A percentile compares a stretch with the other conserved stretches of the same genome.
These are phyloP conservation scores for Leishmania tropica DNA, from an alignment of 208 protist genomes.

Conservation along the genomic window DNA sequence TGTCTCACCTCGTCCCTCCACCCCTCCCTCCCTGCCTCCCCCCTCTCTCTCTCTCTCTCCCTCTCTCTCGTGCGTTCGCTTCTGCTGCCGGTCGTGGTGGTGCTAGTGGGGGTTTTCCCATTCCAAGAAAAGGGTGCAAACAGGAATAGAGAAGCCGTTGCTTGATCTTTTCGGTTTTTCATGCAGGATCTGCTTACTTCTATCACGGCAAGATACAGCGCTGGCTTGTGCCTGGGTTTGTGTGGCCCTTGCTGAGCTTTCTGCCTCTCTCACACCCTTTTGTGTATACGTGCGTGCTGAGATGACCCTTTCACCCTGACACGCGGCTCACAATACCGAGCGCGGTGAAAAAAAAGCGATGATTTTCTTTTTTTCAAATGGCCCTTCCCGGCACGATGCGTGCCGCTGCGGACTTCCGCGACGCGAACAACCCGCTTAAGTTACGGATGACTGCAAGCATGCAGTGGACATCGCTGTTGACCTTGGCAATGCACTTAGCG, in stretches of 20 bases:
- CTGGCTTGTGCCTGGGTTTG: not conserved
- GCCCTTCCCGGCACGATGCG: not conserved
- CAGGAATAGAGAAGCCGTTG: not conserved
- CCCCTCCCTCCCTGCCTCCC: no score
- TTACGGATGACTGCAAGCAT: slow-evolving; percentile 60
- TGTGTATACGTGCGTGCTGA: not conserved
- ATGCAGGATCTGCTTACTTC: not conserved
- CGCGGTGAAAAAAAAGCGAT: not conserved
- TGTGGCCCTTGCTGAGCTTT: not conserved
- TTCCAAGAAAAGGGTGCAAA: no score
- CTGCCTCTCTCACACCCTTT: not conserved
- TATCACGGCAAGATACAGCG: not conserved
- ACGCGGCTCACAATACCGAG: not conserved
- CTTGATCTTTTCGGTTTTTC: not conserved
- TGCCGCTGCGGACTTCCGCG: not conserved
- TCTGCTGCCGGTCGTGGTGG: no score
- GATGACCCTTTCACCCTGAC: not conserved
- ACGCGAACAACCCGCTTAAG: slow-evolving; percentile 32
- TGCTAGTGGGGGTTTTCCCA: no score
- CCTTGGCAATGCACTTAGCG: slow-evolving; percentile 34
- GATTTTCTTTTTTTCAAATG: not conserved
- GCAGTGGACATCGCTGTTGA: slow-evolving; percentile 49
- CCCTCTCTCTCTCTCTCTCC: no score
- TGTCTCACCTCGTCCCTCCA: not conserved
- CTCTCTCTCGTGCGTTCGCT: not conserved